Percentiles rank a stretch among this genome's conserved stretches.
phyloP scores from a whole-genome alignment of 2,329 filamentous ascomycete species.

The Pseudophaeomoniella oleicola region DNA sequence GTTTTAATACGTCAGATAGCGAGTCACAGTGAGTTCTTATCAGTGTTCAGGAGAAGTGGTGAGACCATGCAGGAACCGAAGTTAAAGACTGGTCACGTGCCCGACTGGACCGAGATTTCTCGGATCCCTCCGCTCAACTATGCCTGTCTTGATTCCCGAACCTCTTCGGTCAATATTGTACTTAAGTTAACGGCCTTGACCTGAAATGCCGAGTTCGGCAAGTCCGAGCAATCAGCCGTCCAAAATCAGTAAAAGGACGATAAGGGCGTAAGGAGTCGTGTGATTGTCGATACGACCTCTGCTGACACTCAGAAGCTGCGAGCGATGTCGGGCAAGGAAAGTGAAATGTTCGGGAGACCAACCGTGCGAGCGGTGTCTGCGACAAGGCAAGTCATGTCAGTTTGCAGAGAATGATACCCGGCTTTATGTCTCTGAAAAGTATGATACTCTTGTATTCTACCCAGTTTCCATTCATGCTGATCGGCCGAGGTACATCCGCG shows the following conservation, averaged over 20 bases:
- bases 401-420: constrained; percentile 35
- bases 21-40: no score
- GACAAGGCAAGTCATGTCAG: constrained; percentile 25
- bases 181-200: no score
- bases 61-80: no score
- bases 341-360: constrained; percentile 29
- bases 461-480: constrained; percentile 2
- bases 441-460: constrained; percentile 6
- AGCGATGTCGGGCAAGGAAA: constrained; percentile 30
- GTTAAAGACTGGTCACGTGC: no score
- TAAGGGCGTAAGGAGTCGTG: not conserved
- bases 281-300: not conserved
- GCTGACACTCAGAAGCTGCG: constrained; percentile 19
- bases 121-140: not conserved
- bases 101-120: no score
- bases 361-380: constrained; percentile 30
- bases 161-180: no score
- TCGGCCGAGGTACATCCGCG: constrained; percentile 4
- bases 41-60: no score
- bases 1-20: no score
- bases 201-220: not conserved
- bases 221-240: not conserved
- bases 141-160: not conserved
- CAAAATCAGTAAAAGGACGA: not conserved
- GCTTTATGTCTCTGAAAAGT: constrained; percentile 34